phyloP scores from a whole-genome alignment of 768 basidiomycete species.

The Chalciporus sphaerocephalus region DNA sequence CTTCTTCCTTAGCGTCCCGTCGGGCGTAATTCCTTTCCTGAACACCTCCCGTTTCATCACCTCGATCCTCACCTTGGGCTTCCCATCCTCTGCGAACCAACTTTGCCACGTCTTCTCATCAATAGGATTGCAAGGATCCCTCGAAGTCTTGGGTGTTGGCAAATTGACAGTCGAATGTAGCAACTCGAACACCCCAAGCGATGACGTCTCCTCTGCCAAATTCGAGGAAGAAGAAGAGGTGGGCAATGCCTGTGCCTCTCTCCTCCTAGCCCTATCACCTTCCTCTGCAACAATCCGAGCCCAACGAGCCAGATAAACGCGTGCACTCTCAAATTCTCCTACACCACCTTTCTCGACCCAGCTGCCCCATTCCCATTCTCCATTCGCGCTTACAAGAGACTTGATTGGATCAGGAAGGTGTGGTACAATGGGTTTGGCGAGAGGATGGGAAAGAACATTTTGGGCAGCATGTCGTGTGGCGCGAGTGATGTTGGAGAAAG shows the following conservation, averaged over 20 bases:
- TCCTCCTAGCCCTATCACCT: constrained; percentile 81
- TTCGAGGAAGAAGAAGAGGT: constrained; percentile 46
- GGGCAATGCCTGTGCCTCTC: constrained; percentile 70
- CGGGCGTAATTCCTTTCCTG: constrained; percentile 58
- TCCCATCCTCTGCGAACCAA: constrained; percentile 76
- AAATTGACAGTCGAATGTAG: constrained; percentile 74
- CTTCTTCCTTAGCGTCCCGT: constrained; percentile 56
- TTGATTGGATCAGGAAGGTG: constrained; percentile 93
- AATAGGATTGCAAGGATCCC: constrained; percentile 76
- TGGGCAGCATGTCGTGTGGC: constrained; percentile 92
- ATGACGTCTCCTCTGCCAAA: constrained; percentile 59
- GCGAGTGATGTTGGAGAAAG: constrained; percentile 90
- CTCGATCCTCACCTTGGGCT: constrained; percentile 57
- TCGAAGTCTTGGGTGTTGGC: constrained; percentile 76
- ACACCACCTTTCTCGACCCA: constrained; percentile 93
- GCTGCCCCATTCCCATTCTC: constrained; percentile 90
- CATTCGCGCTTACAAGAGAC: constrained; percentile 83
- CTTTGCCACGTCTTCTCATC: constrained; percentile 65
- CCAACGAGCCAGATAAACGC: constrained; percentile 96
- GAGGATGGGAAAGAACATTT: constrained; percentile 90
- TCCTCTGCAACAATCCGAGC: constrained; percentile 97
- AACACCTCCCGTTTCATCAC: constrained; percentile 79
- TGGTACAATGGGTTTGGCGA: constrained; percentile 93
- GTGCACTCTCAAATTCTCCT: constrained; percentile 93
- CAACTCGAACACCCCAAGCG: constrained; percentile 85